Percentiles rank a stretch among this genome's conserved stretches.
Evolutionary conservation across 2,329 filamentous ascomycete species (phyloP).

Genomic region (Phaeosphaeria sp.): DNA sequence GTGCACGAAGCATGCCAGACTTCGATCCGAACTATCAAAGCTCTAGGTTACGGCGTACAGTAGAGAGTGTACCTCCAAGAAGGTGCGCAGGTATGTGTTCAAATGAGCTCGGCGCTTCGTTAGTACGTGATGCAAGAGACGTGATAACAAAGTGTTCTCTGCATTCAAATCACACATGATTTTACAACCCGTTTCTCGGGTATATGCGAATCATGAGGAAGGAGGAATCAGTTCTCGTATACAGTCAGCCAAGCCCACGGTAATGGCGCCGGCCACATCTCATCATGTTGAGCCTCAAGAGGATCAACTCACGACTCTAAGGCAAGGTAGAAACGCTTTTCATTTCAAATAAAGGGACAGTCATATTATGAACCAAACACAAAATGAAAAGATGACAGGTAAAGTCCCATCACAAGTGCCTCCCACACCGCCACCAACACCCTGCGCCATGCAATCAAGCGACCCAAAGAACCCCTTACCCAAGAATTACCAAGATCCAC

Average conservation of each 20-base stretch:
- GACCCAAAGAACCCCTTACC: not conserved
- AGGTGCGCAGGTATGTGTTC: too few relatives aligned
- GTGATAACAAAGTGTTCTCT: too few relatives aligned
- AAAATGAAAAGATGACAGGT: not conserved
- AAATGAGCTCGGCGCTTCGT: too few relatives aligned
- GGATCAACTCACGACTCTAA: not conserved
- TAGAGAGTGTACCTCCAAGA: too few relatives aligned
- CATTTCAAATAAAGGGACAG: too few relatives aligned
- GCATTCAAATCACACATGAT: too few relatives aligned
- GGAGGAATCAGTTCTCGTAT: not conserved
- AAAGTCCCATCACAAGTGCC: not conserved
- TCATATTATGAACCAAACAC: not conserved
- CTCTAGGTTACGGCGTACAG: too few relatives aligned
- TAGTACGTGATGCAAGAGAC: too few relatives aligned
- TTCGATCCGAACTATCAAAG: too few relatives aligned
- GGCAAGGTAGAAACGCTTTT: not conserved
- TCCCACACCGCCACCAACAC: not conserved
- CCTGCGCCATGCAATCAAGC: not conserved
- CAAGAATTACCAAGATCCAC: slow-evolving; percentile 1
- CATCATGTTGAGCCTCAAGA: not conserved
- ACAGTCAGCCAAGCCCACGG: not conserved
- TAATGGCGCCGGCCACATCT: not conserved
- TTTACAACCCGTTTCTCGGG: too few relatives aligned
- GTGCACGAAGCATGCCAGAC: not conserved
- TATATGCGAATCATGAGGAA: too few relatives aligned